Conservation (phyloP, 73 alveolate genomes). For the Tetrahymena thermophila region DNA sequence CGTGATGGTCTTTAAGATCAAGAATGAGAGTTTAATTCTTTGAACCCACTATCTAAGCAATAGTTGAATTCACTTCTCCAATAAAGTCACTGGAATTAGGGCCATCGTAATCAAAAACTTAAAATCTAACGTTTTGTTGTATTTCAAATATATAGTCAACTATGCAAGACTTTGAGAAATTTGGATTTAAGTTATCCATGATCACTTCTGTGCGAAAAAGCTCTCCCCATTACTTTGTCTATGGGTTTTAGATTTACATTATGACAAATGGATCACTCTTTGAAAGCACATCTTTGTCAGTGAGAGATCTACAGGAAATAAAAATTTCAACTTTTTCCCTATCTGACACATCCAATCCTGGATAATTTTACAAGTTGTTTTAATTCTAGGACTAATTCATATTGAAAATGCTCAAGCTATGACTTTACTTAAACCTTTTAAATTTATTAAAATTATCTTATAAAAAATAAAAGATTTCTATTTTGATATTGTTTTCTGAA, state of each 20-base stretch:
- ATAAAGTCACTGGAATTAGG: slow-evolving; percentile 15
- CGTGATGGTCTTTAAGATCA: slow-evolving; percentile 14
- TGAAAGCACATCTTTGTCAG: slow-evolving; percentile 50
- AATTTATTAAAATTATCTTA: no score
- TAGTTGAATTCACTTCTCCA: slow-evolving; percentile 47
- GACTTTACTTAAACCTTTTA: not conserved
- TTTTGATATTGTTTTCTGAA: not conserved
- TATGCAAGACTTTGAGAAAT: slow-evolving; percentile 48
- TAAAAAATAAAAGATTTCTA: no score
- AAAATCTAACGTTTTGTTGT: slow-evolving; percentile 55
- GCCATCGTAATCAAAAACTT: slow-evolving; percentile 62
- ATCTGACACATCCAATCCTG: not conserved
- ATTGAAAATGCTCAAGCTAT: no score
- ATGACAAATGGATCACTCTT: slow-evolving; percentile 61
- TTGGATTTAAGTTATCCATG: slow-evolving; percentile 62
- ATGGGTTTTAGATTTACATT: not conserved
- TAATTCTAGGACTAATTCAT: not conserved
- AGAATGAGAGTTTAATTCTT: slow-evolving; percentile 29
- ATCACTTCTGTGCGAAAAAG: slow-evolving; percentile 62
- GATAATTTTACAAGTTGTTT: not conserved
- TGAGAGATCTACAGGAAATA: slow-evolving; percentile 52
- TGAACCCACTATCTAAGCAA: slow-evolving; percentile 59
- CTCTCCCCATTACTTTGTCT: slow-evolving; percentile 12
- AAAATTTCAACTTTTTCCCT: slow-evolving; percentile 37
- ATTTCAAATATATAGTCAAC: slow-evolving; percentile 74